These are phyloP conservation scores for Peterozyma toletana DNA, from an alignment of 805 yeast species.

Conservation along the genomic window DNA sequence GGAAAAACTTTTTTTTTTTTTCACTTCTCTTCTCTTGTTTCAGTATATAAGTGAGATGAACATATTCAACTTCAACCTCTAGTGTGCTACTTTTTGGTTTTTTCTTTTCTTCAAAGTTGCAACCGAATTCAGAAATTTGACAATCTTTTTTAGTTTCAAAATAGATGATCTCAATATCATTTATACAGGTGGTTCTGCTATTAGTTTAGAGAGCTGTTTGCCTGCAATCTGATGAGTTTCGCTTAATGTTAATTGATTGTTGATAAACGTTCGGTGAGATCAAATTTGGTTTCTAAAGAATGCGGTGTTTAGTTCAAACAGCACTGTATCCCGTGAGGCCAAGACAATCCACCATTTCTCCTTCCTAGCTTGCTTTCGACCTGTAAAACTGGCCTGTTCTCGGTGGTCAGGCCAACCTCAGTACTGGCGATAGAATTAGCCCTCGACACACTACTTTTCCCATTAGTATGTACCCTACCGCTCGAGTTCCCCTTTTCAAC, in stretches of 20 bases:
- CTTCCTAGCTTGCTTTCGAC: too few species aligned
- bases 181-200: slow-evolving; percentile 20
- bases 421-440: too few species aligned
- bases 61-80: too few species aligned
- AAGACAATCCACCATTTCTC: slow-evolving; percentile 14
- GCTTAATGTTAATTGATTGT: slow-evolving; percentile 18
- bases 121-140: slow-evolving; percentile 9
- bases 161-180: slow-evolving; percentile 6
- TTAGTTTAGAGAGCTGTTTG: slow-evolving; percentile 22
- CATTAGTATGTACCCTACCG: too few species aligned
- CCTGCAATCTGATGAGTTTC: slow-evolving; percentile 9
- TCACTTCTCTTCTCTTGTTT: too few species aligned
- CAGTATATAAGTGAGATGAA: too few species aligned
- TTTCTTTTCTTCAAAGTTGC: slow-evolving; percentile 2
- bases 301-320: slow-evolving; percentile 14
- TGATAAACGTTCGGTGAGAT: slow-evolving; percentile 22
- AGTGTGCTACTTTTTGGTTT: slow-evolving; percentile 11
- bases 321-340: slow-evolving; percentile 28
- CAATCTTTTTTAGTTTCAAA: slow-evolving; percentile 14
- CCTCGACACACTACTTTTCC: too few species aligned
- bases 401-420: too few species aligned
- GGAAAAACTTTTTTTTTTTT: too few species aligned
- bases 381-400: too few species aligned
- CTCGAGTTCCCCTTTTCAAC: too few species aligned
- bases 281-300: slow-evolving; percentile 21